Base-by-base conservation (phyloP, 1,139 yeast species). In the Protomyces arabidopsidicola region DNA sequence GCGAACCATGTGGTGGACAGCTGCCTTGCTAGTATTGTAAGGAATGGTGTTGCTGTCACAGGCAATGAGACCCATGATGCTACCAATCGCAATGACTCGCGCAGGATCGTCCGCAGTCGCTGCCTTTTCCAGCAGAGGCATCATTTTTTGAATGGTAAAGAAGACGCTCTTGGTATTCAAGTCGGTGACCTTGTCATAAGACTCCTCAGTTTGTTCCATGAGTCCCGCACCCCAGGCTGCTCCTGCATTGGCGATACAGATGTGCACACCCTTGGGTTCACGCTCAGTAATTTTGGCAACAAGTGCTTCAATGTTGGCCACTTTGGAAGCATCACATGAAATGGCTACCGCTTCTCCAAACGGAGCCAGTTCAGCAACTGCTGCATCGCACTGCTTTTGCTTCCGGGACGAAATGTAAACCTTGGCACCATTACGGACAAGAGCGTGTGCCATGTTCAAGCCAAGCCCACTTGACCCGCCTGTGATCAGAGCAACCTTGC, bases 401-500 rank as follows among this genome's bases (percentile, higher is more conserved):
- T 86, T 85, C 74, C 93, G 80, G 2, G 90, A 84, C 6, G 88
- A 82, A 70, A 87, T 81, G 67, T 83, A 82, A 34, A 87, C 84
- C 38, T 82, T 77, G 61, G 82, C 75, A 12, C 88, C 89, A 0
- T 90, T 90, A 67, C 85, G 84, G 60, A 77, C 75, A 10, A 86
- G 82, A 58, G 83, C 84, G 71, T 85, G 89, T 20, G 89, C 89
- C 76, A 87, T 83, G 71, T 83, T 75, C 65, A 84, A 80, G 0
- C 93, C 93, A 61, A 87, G 81, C 0, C 93, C 93, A 69, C 93
- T 78, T 45, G 89, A 83, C 50, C 90, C 90, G 18, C 93, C 93
- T n/a, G 93, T 87, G 67, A 87, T 79, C 12, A 84, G 82, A 0
- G 88, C 91, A 4, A 81, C 79, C 73, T 86, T 87, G 39, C 87